Evolutionary conservation across 768 basidiomycete species (phyloP).

Genomic region (Termitomyces titanicus): DNA sequence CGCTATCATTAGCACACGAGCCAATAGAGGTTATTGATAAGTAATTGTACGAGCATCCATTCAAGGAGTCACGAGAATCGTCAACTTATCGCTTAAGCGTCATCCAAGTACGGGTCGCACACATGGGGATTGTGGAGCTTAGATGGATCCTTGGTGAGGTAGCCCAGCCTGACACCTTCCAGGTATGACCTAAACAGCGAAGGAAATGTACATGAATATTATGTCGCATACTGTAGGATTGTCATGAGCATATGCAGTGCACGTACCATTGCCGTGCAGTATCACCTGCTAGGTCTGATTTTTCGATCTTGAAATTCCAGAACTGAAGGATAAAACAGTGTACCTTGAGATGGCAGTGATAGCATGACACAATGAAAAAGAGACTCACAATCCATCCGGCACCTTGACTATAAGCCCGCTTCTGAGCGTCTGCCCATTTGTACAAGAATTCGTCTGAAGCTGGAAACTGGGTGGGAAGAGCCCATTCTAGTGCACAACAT

Average conservation of each 20-base stretch:
- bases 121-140: conserved; percentile 53
- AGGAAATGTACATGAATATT: background rate
- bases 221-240: background rate
- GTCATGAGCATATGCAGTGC: background rate
- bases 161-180: conserved; percentile 55
- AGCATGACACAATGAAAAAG: background rate
- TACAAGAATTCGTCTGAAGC: conserved; percentile 58
- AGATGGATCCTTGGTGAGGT: conserved; percentile 61
- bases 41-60: background rate
- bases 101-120: conserved; percentile 49
- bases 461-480: conserved; percentile 58
- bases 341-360: background rate
- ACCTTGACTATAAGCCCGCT: conserved; percentile 54
- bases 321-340: conserved; percentile 21
- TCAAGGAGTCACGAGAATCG: background rate
- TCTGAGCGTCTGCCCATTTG: conserved; percentile 77
- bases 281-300: conserved; percentile 43
- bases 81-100: background rate
- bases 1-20: background rate
- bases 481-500: conserved; percentile 32
- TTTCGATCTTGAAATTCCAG: conserved; percentile 78
- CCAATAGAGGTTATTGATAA: background rate
- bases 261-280: conserved; percentile 64
- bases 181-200: conserved; percentile 65
- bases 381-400: conserved; percentile 64